A percentile compares a stretch with the other conserved stretches of the same genome.
Conservation (phyloP, 176 grass and related monocot genomes). For the Pharus latifolius region DNA sequence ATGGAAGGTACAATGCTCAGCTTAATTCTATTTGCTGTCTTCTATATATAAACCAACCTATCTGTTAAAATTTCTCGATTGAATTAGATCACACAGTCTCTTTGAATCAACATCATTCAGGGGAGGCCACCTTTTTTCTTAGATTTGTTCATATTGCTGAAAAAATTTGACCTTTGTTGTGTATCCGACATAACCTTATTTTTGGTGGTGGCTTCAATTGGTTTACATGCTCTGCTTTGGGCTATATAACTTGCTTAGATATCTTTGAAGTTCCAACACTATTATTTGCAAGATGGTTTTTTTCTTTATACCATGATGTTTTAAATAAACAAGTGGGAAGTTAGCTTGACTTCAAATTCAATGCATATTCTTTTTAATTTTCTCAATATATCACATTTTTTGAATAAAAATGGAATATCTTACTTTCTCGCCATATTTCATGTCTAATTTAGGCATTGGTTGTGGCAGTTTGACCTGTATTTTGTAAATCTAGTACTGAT, state of each 20-base stretch:
- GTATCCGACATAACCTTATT: background rate
- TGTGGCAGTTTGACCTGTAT: background rate
- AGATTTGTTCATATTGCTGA: background rate
- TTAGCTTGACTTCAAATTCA: background rate
- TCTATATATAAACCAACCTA: background rate
- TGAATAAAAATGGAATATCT: background rate
- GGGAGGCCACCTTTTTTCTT: background rate
- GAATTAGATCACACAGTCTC: background rate
- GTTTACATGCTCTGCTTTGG: slow-evolving; percentile 1
- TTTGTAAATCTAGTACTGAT: slow-evolving; percentile 7
- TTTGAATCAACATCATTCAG: background rate
- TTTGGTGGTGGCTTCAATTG: background rate
- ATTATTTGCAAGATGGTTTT: background rate
- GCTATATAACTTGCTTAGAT: background rate
- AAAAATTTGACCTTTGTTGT: background rate
- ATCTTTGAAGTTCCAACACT: background rate
- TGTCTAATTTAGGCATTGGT: background rate
- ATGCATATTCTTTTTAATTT: background rate
- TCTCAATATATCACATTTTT: background rate
- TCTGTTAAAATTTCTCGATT: background rate
- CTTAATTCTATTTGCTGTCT: slow-evolving; percentile 10
- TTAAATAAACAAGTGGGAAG: background rate
- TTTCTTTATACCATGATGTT: background rate
- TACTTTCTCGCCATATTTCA: background rate
- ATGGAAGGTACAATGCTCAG: slow-evolving; percentile 65